Evolutionary conservation across 495 filamentous ascomycete species (phyloP).

Genomic region (Aspergillus haitiensis): DNA sequence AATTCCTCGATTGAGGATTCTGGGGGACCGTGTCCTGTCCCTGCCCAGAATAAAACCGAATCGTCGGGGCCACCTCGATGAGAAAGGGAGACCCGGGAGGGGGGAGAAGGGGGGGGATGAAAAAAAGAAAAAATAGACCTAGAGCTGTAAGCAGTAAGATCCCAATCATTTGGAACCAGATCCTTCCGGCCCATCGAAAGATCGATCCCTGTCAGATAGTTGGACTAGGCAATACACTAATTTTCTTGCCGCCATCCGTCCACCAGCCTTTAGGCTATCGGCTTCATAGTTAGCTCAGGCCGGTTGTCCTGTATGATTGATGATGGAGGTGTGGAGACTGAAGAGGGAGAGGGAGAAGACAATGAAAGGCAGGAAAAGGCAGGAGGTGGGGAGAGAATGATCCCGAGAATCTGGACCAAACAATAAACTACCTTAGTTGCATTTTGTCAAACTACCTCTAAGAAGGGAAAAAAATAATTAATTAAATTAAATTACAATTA

Average conservation of each 20-base stretch:
- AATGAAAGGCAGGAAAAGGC: neutral
- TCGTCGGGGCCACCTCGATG: too few relatives aligned
- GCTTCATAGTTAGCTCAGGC: neutral
- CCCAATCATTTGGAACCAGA: constrained; percentile 7
- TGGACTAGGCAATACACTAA: neutral
- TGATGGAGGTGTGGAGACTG: neutral
- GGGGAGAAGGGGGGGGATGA: too few relatives aligned
- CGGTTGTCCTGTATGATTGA: neutral
- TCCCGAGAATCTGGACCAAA: neutral
- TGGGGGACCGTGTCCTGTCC: too few relatives aligned
- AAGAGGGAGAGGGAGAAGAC: neutral
- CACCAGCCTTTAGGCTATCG: neutral
- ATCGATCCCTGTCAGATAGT: neutral
- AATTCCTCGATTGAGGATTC: too few relatives aligned
- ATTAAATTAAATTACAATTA: too few relatives aligned
- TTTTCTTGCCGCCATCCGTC: constrained; percentile 1
- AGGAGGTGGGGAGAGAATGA: neutral
- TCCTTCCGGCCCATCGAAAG: constrained; percentile 2
- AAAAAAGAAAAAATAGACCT: too few relatives aligned
- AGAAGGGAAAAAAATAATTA: too few relatives aligned
- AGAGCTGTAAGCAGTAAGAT: neutral
- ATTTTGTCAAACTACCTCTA: too few relatives aligned
- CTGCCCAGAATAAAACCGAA: too few relatives aligned
- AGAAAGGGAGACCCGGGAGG: too few relatives aligned
- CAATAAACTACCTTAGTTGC: neutral